Base-by-base conservation (phyloP, 148 eudicot genomes). In the Mesembryanthemum crystallinum region DNA sequence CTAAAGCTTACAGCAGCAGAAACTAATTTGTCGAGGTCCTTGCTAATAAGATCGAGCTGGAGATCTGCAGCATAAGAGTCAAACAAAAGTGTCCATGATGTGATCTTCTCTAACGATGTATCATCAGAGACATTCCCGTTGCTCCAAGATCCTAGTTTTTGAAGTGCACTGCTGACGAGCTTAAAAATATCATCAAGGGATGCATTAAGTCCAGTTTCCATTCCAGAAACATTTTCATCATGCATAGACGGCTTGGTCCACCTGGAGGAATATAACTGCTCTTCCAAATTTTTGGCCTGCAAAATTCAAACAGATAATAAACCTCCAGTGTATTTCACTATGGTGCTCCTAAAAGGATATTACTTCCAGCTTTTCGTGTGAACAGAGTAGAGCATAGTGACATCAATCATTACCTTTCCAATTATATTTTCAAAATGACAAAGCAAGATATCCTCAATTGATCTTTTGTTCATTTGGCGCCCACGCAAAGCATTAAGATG, bases 1-100 rank as follows among this genome's bases (percentile, higher is more conserved):
- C 58, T 51, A 75, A 62, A 67, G 82, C 98, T 84, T 89, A 96
- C 99, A 58, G 87, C 89, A 75, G 20, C 79, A 18, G 82, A 71
- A 60, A 86, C 62, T 60, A 87, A 43, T 75, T 82, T 82, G 72
- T 82, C 78, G 69, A 89, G 81, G 66, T 85, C 89, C 66, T 80
- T 82, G 76, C 81, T 82, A 58, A 92, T 66, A 54, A 52, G 69
- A 66, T 85, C 88, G 76, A 92, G 85, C 66, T 82, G 86, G 75
- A 96, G 83, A 80, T 83, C 79, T 43, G 78, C 76, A 23, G 76
- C 73, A 80, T 82, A 82, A 24, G 91, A 79, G 7, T 83, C 89
- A 77, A 96, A 91, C 69, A 82, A 63, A 28, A 45, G 73, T 71
- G 85, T 87, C 88, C 90, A 91, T 64, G 59, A 67, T 47, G 85